A percentile compares a stretch with the other conserved stretches of the same genome.
Evolutionary conservation across 2,329 filamentous ascomycete species (phyloP).

Genomic region (Pezicula carpinea): DNA sequence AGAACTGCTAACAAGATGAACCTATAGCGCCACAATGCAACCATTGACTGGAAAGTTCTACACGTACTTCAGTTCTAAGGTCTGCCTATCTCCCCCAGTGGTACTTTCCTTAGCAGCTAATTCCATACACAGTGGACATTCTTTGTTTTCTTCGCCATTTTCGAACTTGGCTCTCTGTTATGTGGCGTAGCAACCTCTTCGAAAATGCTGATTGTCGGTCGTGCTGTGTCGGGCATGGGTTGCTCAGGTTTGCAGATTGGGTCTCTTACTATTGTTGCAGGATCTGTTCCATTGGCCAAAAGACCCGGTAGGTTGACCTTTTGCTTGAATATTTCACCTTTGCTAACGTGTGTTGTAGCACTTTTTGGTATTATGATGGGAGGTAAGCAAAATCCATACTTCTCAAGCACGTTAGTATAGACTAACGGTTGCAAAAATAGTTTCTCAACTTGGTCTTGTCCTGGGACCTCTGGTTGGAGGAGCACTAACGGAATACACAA

Average conservation of each 20-base stretch:
- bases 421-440: neutral
- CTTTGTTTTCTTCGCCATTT: slow-evolving; percentile 36
- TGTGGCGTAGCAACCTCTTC: slow-evolving; percentile 46
- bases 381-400: neutral
- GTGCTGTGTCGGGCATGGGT: slow-evolving; percentile 48
- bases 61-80: slow-evolving; percentile 32
- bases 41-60: slow-evolving; percentile 47
- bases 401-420: too few species aligned
- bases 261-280: slow-evolving; percentile 43
- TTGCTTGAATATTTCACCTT: neutral
- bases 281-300: slow-evolving; percentile 16
- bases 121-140: slow-evolving; percentile 7
- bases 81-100: slow-evolving; percentile 4
- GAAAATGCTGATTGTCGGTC: slow-evolving; percentile 47
- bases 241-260: slow-evolving; percentile 46
- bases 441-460: slow-evolving; percentile 10
- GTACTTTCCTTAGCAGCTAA: neutral
- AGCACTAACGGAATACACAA: slow-evolving; percentile 27
- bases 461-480: slow-evolving; percentile 26
- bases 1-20: slow-evolving; percentile 33
- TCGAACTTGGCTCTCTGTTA: slow-evolving; percentile 50
- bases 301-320: slow-evolving; percentile 4
- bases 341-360: neutral
- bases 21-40: slow-evolving; percentile 40
- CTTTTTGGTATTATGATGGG: neutral